Evolutionary conservation across 129 eudicot species (phyloP).

Genomic region (Ambrosia artemisiifolia): DNA sequence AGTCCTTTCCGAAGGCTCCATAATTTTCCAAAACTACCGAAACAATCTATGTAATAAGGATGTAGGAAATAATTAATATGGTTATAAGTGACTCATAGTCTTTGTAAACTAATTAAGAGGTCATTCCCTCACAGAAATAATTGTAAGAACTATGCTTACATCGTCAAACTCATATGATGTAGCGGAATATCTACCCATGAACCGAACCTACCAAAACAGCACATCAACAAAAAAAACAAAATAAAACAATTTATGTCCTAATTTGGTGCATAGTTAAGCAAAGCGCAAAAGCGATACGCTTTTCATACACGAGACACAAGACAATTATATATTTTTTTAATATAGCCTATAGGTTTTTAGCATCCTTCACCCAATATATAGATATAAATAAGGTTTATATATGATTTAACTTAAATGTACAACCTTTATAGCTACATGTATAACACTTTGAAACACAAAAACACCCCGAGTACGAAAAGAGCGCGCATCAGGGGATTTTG

Average conservation of each 20-base stretch:
- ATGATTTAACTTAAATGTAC: too few species aligned
- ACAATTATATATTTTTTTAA: too few species aligned
- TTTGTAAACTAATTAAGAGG: neutral
- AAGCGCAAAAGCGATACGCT: too few species aligned
- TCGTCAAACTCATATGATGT: slow-evolving; percentile 59
- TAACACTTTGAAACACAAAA: too few species aligned
- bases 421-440: too few species aligned
- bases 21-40: slow-evolving; percentile 65
- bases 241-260: neutral
- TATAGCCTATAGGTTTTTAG: too few species aligned
- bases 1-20: slow-evolving; percentile 33
- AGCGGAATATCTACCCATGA: slow-evolving; percentile 66
- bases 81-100: neutral
- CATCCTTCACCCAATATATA: too few species aligned
- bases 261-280: too few species aligned
- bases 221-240: neutral
- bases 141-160: slow-evolving; percentile 38
- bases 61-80: slow-evolving; percentile 16
- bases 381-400: too few species aligned
- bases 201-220: slow-evolving; percentile 51
- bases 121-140: neutral
- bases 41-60: slow-evolving; percentile 47
- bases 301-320: too few species aligned
- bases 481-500: too few species aligned
- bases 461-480: too few species aligned